phyloP scores from a whole-genome alignment of 148 eudicot genomes.

The Chenopodium suecicum region DNA sequence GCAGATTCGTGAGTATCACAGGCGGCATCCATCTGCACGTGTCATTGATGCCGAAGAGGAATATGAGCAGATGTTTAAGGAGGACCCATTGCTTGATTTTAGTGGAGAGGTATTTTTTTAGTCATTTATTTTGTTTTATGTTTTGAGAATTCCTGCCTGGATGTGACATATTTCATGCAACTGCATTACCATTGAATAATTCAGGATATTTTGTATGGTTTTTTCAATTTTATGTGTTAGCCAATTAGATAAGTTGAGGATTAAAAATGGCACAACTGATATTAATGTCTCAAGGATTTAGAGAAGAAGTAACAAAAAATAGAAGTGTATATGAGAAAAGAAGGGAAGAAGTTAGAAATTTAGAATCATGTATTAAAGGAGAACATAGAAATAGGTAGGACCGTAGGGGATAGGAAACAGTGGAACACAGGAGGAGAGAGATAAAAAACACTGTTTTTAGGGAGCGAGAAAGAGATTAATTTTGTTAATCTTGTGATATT shows the following conservation, averaged over 20 bases:
- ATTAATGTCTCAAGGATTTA: not conserved
- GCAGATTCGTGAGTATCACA: conserved; percentile 97
- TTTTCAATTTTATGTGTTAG: not conserved
- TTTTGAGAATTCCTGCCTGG: not conserved
- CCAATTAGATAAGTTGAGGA: not conserved
- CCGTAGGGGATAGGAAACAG: not conserved
- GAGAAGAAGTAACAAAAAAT: not conserved
- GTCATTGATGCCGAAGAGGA: conserved; percentile 73
- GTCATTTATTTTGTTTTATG: not conserved
- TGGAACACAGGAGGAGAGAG: not conserved
- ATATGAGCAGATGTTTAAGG: conserved; percentile 84
- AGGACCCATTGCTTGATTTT: conserved; percentile 83
- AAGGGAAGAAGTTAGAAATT: not conserved
- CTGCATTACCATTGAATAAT: not conserved
- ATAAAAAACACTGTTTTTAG: not conserved
- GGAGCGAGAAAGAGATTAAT: not conserved
- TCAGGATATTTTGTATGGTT: not conserved
- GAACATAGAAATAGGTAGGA: not conserved
- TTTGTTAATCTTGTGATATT: not conserved
- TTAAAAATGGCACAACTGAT: not conserved
- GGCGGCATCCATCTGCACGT: conserved; percentile 90
- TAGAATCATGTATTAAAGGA: not conserved
- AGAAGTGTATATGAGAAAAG: not conserved
- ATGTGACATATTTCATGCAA: no score
- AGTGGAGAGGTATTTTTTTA: conserved; percentile 77